Evolutionary conservation across 352 stramenopile genomes (phyloP).

Genomic region (Globisporangium abappressorium): DNA sequence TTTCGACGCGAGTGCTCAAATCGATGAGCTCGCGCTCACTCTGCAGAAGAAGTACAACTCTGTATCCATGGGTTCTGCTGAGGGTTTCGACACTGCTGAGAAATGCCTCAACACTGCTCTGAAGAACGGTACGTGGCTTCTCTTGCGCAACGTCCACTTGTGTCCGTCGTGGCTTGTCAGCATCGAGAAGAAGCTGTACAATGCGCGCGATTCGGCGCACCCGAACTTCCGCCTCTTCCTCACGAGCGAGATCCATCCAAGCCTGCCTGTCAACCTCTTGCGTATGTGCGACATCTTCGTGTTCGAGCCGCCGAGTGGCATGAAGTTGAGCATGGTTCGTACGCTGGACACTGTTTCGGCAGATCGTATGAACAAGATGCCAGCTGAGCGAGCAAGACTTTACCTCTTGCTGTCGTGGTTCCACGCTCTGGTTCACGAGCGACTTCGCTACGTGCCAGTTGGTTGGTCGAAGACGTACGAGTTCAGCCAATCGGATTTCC

Average conservation of each 20-base stretch:
- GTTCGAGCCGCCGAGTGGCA: slow-evolving; percentile 96
- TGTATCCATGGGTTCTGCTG: slow-evolving; percentile 98
- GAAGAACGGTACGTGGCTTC: slow-evolving; percentile 96
- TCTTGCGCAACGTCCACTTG: slow-evolving; percentile 99
- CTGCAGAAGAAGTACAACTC: slow-evolving; percentile 93
- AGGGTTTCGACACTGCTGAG: slow-evolving; percentile 96
- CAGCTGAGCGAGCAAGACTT: slow-evolving; percentile 88
- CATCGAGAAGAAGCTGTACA: slow-evolving; percentile 97
- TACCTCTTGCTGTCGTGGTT: slow-evolving; percentile 98
- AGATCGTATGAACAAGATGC: slow-evolving; percentile 88
- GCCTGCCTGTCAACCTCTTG: slow-evolving; percentile 95
- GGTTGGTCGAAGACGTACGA: slow-evolving; percentile 99
- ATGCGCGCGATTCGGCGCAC: slow-evolving; percentile 65
- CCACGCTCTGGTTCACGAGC: slow-evolving; percentile 98
- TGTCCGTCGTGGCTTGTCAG: slow-evolving; percentile 96
- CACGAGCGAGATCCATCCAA: slow-evolving; percentile 97
- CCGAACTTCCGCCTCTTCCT: slow-evolving; percentile 93
- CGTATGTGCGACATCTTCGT: slow-evolving; percentile 97
- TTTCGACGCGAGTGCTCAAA: slow-evolving; percentile 97
- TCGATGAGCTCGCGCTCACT: slow-evolving; percentile 92
- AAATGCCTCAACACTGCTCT: slow-evolving; percentile 92
- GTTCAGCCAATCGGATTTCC: slow-evolving; percentile 98
- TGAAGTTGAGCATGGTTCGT: slow-evolving; percentile 96
- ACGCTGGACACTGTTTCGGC: slow-evolving; percentile 93
- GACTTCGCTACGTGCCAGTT: slow-evolving; percentile 96